Evolutionary conservation across 2,329 filamentous ascomycete genomes (phyloP).

Genomic region (Alternaria burnsii): DNA sequence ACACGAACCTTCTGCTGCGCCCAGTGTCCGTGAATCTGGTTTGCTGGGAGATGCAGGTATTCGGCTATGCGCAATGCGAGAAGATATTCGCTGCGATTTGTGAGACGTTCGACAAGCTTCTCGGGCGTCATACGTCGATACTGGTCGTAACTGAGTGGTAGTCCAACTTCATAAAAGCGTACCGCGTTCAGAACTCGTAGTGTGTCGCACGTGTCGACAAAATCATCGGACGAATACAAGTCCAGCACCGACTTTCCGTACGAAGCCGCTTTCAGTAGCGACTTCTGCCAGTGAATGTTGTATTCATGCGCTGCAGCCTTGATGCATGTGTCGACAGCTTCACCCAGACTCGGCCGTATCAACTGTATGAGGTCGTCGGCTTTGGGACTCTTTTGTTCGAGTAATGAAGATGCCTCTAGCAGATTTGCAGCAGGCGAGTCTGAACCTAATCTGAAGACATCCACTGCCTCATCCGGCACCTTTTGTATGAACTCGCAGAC

Average conservation of each 20-base stretch:
- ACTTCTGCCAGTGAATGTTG: conserved; percentile 90
- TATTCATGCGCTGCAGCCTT: conserved; percentile 94
- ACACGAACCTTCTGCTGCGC: conserved; percentile 91
- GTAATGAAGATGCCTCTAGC: conserved; percentile 87
- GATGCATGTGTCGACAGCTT: conserved; percentile 93
- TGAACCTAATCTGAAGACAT: conserved; percentile 88
- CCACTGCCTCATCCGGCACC: conserved; percentile 83
- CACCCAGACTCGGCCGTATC: conserved; percentile 84
- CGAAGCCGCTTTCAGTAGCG: conserved; percentile 92
- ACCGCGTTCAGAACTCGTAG: conserved; percentile 91
- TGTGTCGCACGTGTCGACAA: conserved; percentile 97
- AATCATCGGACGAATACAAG: conserved; percentile 97
- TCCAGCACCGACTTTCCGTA: conserved; percentile 98
- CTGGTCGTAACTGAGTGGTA: conserved; percentile 92
- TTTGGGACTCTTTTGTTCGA: conserved; percentile 94
- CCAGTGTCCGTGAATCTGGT: conserved; percentile 96
- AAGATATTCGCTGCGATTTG: conserved; percentile 90
- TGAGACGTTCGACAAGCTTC: conserved; percentile 81
- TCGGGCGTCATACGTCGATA: conserved; percentile 91
- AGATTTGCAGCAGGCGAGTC: conserved; percentile 91
- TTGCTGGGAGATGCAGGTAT: conserved; percentile 84
- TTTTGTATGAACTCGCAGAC: conserved; percentile 98
- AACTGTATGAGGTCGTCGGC: conserved; percentile 97
- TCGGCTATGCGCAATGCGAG: conserved; percentile 88
- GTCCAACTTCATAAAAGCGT: conserved; percentile 87